phyloP scores from a whole-genome alignment of 2,329 filamentous ascomycete species.

The Chlorencoelia australis region DNA sequence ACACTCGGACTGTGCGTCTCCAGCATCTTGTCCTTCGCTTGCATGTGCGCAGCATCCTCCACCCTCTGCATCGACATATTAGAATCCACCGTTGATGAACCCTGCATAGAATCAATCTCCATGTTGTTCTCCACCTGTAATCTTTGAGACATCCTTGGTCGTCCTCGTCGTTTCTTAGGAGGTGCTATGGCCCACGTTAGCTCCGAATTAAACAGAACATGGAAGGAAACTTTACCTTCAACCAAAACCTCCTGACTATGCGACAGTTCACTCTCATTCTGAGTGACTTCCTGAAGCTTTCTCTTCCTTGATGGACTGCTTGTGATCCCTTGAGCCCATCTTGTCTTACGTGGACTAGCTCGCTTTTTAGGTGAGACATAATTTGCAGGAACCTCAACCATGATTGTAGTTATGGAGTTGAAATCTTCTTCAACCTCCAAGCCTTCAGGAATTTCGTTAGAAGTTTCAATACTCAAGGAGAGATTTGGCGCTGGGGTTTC shows the following conservation, averaged over 20 bases:
- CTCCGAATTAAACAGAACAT: no score
- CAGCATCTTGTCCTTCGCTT: no score
- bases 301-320: slow-evolving; percentile 12
- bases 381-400: slow-evolving; percentile 14
- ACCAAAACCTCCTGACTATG: slow-evolving; percentile 15
- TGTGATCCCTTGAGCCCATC: background rate
- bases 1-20: no score
- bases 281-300: slow-evolving; percentile 11
- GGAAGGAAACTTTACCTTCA: no score
- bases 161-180: slow-evolving; percentile 10
- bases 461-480: background rate
- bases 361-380: background rate
- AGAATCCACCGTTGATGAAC: no score
- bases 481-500: slow-evolving; percentile 18
- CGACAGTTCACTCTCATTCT: slow-evolving; percentile 13
- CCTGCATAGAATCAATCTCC: no score
- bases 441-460: no score
- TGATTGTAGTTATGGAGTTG: slow-evolving; percentile 14
- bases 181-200: no score
- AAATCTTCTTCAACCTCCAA: slow-evolving; percentile 11
- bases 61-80: no score
- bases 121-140: slow-evolving; percentile 5
- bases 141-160: slow-evolving; percentile 5
- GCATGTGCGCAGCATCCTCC: no score
- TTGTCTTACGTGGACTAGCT: background rate